Evolutionary conservation across 2,329 filamentous ascomycete genomes (phyloP).

Genomic region (Camptophora hylomeconis): DNA sequence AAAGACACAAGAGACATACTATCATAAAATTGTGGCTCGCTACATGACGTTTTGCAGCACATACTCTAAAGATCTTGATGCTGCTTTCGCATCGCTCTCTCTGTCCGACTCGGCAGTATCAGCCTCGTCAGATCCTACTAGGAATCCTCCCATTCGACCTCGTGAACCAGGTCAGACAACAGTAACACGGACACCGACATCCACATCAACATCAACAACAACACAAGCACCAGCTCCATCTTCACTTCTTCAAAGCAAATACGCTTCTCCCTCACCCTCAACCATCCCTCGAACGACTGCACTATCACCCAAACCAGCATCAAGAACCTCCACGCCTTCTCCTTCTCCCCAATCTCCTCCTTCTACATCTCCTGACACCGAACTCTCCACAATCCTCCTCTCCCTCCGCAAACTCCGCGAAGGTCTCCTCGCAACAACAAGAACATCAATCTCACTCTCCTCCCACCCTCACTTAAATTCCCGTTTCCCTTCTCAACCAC

Average conservation of each 20-base stretch:
- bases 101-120: constrained; percentile 25
- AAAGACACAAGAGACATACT: constrained; percentile 74
- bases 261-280: constrained; percentile 3
- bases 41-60: constrained; percentile 83
- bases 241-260: constrained; percentile 7
- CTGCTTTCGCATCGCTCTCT: constrained; percentile 57
- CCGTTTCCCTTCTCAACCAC: too few relatives aligned
- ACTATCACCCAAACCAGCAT: constrained; percentile 8
- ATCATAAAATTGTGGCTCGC: constrained; percentile 71
- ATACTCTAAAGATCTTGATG: constrained; percentile 58
- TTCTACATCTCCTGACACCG: constrained; percentile 34
- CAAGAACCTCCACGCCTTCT: constrained; percentile 5
- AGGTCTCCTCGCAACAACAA: constrained; percentile 60
- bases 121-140: constrained; percentile 25
- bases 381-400: constrained; percentile 62
- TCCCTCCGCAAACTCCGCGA: constrained; percentile 87
- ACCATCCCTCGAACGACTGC: constrained; percentile 12
- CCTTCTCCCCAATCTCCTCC: constrained; percentile 4
- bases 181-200: too few relatives aligned
- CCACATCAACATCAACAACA: too few relatives aligned
- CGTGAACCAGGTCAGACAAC: too few relatives aligned
- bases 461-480: too few relatives aligned
- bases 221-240: too few relatives aligned
- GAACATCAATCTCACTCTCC: constrained; percentile 52
- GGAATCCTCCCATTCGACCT: constrained; percentile 23